A percentile compares a stretch with the other conserved stretches of the same genome.
Evolutionary conservation across 345 rosid genomes (phyloP).

Genomic region (Xanthoceras sorbifolium): DNA sequence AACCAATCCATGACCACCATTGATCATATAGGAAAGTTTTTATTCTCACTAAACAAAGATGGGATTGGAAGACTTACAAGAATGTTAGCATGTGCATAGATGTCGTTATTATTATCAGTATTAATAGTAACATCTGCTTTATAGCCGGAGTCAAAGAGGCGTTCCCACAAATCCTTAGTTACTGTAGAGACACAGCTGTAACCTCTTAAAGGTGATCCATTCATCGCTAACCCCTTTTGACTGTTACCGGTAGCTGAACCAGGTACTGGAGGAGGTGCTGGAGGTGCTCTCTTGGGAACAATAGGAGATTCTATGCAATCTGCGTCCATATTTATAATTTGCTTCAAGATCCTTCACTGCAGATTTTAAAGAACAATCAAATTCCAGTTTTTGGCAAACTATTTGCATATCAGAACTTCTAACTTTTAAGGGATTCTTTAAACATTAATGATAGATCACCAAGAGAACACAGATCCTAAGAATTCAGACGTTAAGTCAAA

Average conservation of each 20-base stretch:
- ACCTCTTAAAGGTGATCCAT: constrained; percentile 24
- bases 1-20: background rate
- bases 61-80: constrained; percentile 51
- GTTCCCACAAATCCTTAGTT: constrained; percentile 63
- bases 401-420: background rate
- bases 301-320: constrained; percentile 2
- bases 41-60: background rate
- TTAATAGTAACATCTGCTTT: constrained; percentile 65
- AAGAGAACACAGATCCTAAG: background rate
- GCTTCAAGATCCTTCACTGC: constrained; percentile 9
- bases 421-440: background rate
- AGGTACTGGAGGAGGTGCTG: constrained; percentile 63
- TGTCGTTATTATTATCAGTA: constrained; percentile 50
- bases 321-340: constrained; percentile 20
- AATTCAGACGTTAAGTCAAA: background rate
- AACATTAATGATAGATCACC: background rate
- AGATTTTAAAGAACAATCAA: constrained; percentile 4
- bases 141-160: constrained; percentile 69
- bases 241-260: constrained; percentile 26
- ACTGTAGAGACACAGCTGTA: constrained; percentile 35
- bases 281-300: constrained; percentile 24
- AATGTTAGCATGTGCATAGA: constrained; percentile 71
- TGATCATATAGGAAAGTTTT: background rate
- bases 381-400: background rate
- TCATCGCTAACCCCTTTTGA: constrained; percentile 16